Evolutionary conservation across 2,329 filamentous ascomycete species (phyloP).

Genomic region (Cladophialophora yegresii): DNA sequence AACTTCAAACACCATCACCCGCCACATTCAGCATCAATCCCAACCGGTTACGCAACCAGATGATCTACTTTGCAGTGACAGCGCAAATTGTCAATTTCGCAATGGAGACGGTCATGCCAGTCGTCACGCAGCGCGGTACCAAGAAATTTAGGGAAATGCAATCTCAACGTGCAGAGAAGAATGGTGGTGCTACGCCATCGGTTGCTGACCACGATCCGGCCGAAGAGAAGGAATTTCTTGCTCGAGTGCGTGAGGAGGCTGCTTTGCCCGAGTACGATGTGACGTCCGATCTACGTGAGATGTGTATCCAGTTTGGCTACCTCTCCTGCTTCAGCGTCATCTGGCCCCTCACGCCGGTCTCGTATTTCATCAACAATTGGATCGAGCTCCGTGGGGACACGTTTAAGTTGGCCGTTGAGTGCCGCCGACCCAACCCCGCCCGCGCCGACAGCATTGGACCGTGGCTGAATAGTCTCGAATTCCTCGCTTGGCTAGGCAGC

Average conservation of each 20-base stretch:
- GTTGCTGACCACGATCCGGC: constrained; percentile 63
- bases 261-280: constrained; percentile 85
- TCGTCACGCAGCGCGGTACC: constrained; percentile 75
- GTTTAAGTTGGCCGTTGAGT: constrained; percentile 87
- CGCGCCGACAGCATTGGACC: constrained; percentile 92
- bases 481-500: constrained; percentile 91
- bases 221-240: constrained; percentile 78
- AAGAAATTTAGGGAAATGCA: constrained; percentile 78
- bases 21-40: constrained; percentile 80
- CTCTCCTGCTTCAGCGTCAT: constrained; percentile 87
- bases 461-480: constrained; percentile 81
- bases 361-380: constrained; percentile 95
- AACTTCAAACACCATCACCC: constrained; percentile 57
- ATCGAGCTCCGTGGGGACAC: constrained; percentile 90
- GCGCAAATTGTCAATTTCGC: constrained; percentile 86
- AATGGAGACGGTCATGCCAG: constrained; percentile 82
- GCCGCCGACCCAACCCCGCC: constrained; percentile 85
- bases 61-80: constrained; percentile 94
- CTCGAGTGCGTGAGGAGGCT: constrained; percentile 78
- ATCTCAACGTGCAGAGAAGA: constrained; percentile 58
- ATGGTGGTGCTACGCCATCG: constrained; percentile 55
- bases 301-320: constrained; percentile 88
- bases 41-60: constrained; percentile 78
- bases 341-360: constrained; percentile 89
- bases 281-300: constrained; percentile 85